Evolutionary conservation across 2,329 filamentous ascomycete species (phyloP).

Genomic region (Sporothrix mexicana): DNA sequence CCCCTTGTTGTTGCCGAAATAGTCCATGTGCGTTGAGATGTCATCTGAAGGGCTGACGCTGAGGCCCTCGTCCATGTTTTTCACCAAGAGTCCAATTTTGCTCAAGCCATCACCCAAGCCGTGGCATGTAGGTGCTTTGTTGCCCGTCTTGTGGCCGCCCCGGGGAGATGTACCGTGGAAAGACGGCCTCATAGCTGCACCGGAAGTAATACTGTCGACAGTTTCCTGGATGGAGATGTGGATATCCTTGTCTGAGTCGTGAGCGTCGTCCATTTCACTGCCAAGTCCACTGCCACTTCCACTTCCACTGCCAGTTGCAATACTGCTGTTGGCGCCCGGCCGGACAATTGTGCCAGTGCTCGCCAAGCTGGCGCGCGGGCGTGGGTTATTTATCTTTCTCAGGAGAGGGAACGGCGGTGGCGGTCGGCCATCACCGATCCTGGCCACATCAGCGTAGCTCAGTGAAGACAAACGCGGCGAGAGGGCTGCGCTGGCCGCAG

Average conservation of each 20-base stretch:
- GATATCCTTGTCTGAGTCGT: background rate
- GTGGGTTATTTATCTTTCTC: background rate
- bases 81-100: background rate
- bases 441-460: conserved; percentile 34
- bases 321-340: background rate
- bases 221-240: background rate
- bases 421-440: background rate
- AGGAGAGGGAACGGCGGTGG: conserved; percentile 21
- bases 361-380: background rate
- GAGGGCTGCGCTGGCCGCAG: background rate
- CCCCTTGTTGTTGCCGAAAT: background rate
- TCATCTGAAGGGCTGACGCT: background rate
- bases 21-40: background rate
- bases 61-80: background rate
- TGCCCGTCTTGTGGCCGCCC: background rate
- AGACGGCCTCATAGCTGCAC: too few species aligned
- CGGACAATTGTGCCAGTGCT: background rate
- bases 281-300: too few species aligned
- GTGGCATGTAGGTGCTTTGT: background rate
- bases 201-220: background rate
- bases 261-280: background rate
- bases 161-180: too few species aligned
- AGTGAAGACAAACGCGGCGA: background rate
- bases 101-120: background rate
- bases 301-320: background rate